phyloP scores from a whole-genome alignment of 2,329 filamentous ascomycete species.

The Paramyrothecium sp. region DNA sequence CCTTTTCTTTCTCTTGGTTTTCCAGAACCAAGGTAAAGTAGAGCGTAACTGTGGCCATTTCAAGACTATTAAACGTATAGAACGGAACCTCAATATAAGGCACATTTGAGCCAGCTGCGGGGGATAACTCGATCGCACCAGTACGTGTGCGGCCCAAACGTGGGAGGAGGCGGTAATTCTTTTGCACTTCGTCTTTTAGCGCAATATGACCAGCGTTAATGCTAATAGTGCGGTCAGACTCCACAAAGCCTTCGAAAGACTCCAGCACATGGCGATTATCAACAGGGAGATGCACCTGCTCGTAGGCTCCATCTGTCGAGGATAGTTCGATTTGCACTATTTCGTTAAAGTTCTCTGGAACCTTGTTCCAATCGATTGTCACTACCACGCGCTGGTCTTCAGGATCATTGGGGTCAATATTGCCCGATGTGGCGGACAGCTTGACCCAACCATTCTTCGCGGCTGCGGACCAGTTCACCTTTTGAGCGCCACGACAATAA shows the following conservation, averaged over 20 bases:
- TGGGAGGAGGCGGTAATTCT: conserved; percentile 10
- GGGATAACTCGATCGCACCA: conserved; percentile 10
- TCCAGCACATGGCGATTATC: conserved; percentile 44
- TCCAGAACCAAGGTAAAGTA: conserved; percentile 14
- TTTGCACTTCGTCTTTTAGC: neutral
- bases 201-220: neutral
- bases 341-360: conserved; percentile 31
- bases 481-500: conserved; percentile 55
- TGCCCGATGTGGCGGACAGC: conserved; percentile 48
- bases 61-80: conserved; percentile 6
- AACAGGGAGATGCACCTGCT: conserved; percentile 54
- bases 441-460: conserved; percentile 48
- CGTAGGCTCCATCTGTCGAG: conserved; percentile 34
- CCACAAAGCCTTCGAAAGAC: conserved; percentile 59
- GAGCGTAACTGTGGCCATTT: neutral
- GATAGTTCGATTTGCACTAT: conserved; percentile 25
- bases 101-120: rapidly evolving
- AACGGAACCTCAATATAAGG: conserved; percentile 9
- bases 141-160: conserved; percentile 9
- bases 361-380: conserved; percentile 28
- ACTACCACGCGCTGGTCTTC: conserved; percentile 14
- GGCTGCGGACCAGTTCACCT: conserved; percentile 51
- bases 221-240: conserved; percentile 49
- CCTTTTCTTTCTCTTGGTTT: conserved; percentile 10
- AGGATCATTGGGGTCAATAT: conserved; percentile 35